phyloP scores from a whole-genome alignment of 345 rosid species.

The Euphorbia lathyris region DNA sequence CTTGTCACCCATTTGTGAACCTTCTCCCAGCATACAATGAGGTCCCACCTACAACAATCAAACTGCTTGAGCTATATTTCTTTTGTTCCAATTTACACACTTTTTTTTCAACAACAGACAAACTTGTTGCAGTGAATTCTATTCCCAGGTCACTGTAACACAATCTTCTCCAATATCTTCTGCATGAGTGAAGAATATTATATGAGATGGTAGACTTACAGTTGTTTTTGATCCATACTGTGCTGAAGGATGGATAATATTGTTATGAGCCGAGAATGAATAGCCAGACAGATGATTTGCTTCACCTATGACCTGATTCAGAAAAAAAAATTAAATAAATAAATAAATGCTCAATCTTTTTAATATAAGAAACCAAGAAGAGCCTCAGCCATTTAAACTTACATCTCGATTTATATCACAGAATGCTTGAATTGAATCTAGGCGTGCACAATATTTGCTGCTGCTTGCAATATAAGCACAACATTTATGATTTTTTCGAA shows the following conservation, averaged over 20 bases:
- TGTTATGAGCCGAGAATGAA: constrained; percentile 73
- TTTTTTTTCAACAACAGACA: no score
- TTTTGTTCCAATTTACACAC: no score
- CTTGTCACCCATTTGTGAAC: constrained; percentile 93
- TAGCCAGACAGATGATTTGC: constrained; percentile 81
- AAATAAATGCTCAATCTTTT: constrained; percentile 1
- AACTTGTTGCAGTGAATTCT: no score
- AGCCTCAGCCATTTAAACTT: constrained; percentile 29
- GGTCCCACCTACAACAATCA: constrained; percentile 71
- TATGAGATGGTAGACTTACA: constrained; percentile 36
- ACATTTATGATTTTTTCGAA: constrained; percentile 71
- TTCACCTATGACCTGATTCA: constrained; percentile 75
- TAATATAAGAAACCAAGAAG: neutral
- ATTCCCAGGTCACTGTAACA: no score
- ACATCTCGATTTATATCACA: constrained; percentile 92
- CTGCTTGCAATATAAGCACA: constrained; percentile 84
- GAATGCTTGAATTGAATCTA: constrained; percentile 88
- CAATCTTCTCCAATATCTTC: no score
- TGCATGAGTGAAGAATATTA: no score
- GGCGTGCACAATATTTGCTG: constrained; percentile 66
- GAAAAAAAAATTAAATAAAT: constrained; percentile 7
- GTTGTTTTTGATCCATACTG: constrained; percentile 90
- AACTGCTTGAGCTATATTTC: neutral
- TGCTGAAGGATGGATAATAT: constrained; percentile 72
- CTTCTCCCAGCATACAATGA: constrained; percentile 89